Base-by-base conservation (phyloP, 768 basidiomycete species). In the Roridomyces roridus region DNA sequence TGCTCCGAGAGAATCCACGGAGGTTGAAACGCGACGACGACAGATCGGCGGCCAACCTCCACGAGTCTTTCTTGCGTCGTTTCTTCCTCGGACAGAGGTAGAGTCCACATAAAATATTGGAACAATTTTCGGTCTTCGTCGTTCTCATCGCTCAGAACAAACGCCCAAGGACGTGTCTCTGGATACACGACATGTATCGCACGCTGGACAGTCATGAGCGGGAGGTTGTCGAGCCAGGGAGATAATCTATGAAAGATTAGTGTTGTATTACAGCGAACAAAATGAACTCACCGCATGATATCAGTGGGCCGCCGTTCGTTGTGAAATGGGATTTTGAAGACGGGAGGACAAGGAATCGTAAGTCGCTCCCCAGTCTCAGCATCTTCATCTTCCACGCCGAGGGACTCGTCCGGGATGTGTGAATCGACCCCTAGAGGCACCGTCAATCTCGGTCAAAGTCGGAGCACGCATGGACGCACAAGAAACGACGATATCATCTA, bases 11-110 rank as follows among this genome's bases (percentile, higher is more conserved):
- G 76, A 21, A 85, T 72, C 80, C 82, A 86, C 6, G 85, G 84
- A 3, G 85, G 82, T 65, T 86, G 85, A 59, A 82, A 82, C n/a
- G 79, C 84, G 37, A 87, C 67, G 4, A 84, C 67, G 18, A 86
- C 71, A 40, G 77, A 75, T 28, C 68, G 69, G 25, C 58, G 70
- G 40, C 67, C 65, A 26, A 70, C 68, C 28, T 63, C 51, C 41
- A 46, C 29, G 20, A 21, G 17, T 34, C 35, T 41, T 6, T 54
- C 59, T 14, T 51, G 62, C n/a, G 66, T 60, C 28, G 59, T 60
- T 11, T 67, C 70, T 3, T 65, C 54, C 5, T 64, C 46, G 20
- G 57, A 51, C 3, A 57, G 55, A 20, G 50, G 57, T 10, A 65
- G 62, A 8, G 75, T 69, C 77, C 84, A 85, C 49, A 77, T 69